Percentiles rank a stretch among this genome's conserved stretches.
phyloP scores from a whole-genome alignment of 2,329 filamentous ascomycete species.

The Sclerotinia subarctica region DNA sequence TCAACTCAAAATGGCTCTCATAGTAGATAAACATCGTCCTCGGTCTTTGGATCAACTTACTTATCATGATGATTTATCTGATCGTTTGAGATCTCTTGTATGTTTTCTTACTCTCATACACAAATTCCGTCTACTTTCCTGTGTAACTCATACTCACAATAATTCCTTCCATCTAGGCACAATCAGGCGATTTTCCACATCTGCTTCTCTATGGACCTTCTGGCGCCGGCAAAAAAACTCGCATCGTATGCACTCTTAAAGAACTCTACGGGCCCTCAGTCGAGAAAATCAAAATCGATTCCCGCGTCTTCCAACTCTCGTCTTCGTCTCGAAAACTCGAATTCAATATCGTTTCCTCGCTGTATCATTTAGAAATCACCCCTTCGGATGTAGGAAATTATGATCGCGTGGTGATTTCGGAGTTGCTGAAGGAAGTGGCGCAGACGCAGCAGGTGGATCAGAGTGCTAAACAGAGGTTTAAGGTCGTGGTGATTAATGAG shows the following conservation, averaged over 20 bases:
- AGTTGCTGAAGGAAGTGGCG: slow-evolving; percentile 93
- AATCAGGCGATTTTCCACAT: slow-evolving; percentile 96
- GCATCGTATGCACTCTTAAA: slow-evolving; percentile 91
- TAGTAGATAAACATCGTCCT: slow-evolving; percentile 70
- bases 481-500: slow-evolving; percentile 99
- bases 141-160: slow-evolving; percentile 18
- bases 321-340: slow-evolving; percentile 95
- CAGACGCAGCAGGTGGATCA: slow-evolving; percentile 99
- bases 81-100: slow-evolving; percentile 82
- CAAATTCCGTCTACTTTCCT: not conserved
- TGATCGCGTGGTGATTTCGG: slow-evolving; percentile 92
- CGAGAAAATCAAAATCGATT: slow-evolving; percentile 99
- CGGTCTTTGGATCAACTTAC: slow-evolving; percentile 73
- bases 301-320: slow-evolving; percentile 87
- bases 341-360: slow-evolving; percentile 96
- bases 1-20: slow-evolving; percentile 55
- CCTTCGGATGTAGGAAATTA: slow-evolving; percentile 96
- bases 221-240: slow-evolving; percentile 95
- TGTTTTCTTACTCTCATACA: slow-evolving; percentile 35
- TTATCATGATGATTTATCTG: slow-evolving; percentile 86
- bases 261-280: slow-evolving; percentile 93
- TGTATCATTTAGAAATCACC: slow-evolving; percentile 98
- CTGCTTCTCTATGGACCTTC: slow-evolving; percentile 96
- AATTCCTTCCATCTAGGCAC: slow-evolving; percentile 59
- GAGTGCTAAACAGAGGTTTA: slow-evolving; percentile 86